A percentile compares a stretch with the other conserved stretches of the same genome.
Evolutionary conservation across 148 eudicot genomes (phyloP).

Genomic region (Selenicereus undatus): DNA sequence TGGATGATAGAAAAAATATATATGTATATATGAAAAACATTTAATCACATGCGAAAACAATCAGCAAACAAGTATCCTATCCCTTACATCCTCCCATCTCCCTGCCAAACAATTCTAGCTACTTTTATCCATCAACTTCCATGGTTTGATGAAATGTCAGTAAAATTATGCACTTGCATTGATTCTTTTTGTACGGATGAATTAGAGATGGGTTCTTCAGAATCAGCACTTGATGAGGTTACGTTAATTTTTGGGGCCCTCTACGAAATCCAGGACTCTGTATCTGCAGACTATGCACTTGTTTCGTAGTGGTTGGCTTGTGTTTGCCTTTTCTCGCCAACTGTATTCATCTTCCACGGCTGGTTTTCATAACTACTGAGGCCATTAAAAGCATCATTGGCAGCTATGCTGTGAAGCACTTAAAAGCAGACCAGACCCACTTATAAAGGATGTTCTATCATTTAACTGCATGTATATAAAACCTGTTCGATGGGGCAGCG

Average conservation of each 20-base stretch:
- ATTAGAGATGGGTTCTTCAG: background rate
- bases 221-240: background rate
- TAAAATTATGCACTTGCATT: conserved; percentile 16
- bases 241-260: background rate
- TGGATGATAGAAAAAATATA: too few species aligned
- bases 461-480: conserved; percentile 13
- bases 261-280: conserved; percentile 6
- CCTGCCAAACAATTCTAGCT: background rate
- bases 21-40: too few species aligned
- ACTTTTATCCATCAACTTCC: background rate
- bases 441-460: conserved; percentile 26
- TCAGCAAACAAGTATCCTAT: background rate
- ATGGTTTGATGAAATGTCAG: background rate
- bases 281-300: conserved; percentile 5
- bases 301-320: conserved; percentile 23
- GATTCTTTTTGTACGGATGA: conserved; percentile 1
- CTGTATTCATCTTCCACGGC: conserved; percentile 30
- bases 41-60: background rate
- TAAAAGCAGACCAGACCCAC: conserved; percentile 20
- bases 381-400: conserved; percentile 22
- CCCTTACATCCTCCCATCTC: background rate
- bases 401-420: conserved; percentile 26
- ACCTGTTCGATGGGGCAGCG: background rate
- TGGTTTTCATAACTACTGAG: conserved; percentile 20
- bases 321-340: conserved; percentile 31